Evolutionary conservation across 495 filamentous ascomycete species (phyloP), one percentile per base, ranked within the genome.

Genomic region (Cercophora samala): DNA sequence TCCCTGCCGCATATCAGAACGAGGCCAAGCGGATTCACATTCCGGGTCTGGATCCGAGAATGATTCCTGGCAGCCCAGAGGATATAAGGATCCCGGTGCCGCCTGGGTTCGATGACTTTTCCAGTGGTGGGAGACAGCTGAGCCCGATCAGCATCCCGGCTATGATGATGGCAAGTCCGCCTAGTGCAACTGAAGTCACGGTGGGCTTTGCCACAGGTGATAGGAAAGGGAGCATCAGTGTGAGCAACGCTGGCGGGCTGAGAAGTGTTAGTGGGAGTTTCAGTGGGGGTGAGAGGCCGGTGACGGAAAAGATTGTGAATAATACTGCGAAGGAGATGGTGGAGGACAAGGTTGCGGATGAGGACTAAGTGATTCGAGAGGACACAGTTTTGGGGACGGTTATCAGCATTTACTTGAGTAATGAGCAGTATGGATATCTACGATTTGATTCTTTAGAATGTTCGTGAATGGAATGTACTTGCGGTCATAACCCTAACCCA

Each of bases 1-100:
- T 99, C 63, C 96, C 96, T 2, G 92, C 93, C 60, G 93, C 91
- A 53, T 99, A 99, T 75, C 93, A 97, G 77, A 99, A 99, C 76
- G 90, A 92, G 75, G 91, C 93, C 19, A 92, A 90, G 72, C 88
- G 93, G 64, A 91, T 99, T 70, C 87, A 88, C 69, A 74, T 84
- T 23, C 81, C 81, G 13, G 82, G 82, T 11, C 74, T 84, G 15
- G 82, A 84, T 56, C 82, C 81, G 5, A 77, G 67, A 56, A 75
- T 74, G 15, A 76, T 81, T 3, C 90, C 90, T 2, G 86, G 85
- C 37, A 93, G 89, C 3, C 93, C 93, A 0, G 89, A 96, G 77
- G 92, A 93, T 66, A 88, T 96, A 70, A 84, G 89, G 60, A 93
- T 96, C 54, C 92, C 91, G 0, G 91, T 94, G 2, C 86, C 90